A percentile compares a stretch with the other conserved stretches of the same genome.
Conservation (phyloP, 192 early-diverging fungal genomes). For the Rhizophagus prolifer region DNA sequence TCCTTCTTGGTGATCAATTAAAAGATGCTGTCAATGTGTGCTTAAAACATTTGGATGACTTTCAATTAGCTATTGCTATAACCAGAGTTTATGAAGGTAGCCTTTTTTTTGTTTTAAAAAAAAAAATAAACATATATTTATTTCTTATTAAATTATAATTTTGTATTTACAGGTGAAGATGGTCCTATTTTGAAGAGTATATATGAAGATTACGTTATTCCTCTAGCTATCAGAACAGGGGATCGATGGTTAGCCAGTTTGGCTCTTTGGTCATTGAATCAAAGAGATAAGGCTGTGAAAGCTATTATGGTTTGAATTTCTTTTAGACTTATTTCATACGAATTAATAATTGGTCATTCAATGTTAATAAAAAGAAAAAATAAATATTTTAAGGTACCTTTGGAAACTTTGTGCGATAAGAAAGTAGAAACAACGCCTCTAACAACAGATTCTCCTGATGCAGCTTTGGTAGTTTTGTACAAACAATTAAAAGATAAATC, state of each 20-base stretch:
- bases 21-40: constrained; percentile 92
- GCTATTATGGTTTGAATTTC: constrained; percentile 24
- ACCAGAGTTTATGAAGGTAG: constrained; percentile 90
- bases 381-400: constrained; percentile 6
- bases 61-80: constrained; percentile 89
- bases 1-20: constrained; percentile 85
- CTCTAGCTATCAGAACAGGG: constrained; percentile 50
- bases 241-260: constrained; percentile 69
- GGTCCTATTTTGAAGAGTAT: constrained; percentile 56
- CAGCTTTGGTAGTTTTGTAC: constrained; percentile 70
- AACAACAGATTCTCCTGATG: constrained; percentile 49
- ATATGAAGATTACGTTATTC: constrained; percentile 48
- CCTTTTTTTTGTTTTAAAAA: not conserved
- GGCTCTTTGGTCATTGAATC: constrained; percentile 42
- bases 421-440: not conserved
- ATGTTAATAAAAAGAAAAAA: too few species aligned
- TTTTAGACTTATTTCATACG: not conserved
- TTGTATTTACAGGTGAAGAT: constrained; percentile 50
- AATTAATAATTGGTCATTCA: too few species aligned
- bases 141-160: not conserved
- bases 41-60: constrained; percentile 85
- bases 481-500: constrained; percentile 59
- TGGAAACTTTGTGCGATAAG: constrained; percentile 1
- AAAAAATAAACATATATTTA: not conserved
- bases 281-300: constrained; percentile 31